Percentiles rank a stretch among this genome's conserved stretches.
phyloP scores from a whole-genome alignment of 1,139 yeast genomes.

The Geotrichum macrosporum region DNA sequence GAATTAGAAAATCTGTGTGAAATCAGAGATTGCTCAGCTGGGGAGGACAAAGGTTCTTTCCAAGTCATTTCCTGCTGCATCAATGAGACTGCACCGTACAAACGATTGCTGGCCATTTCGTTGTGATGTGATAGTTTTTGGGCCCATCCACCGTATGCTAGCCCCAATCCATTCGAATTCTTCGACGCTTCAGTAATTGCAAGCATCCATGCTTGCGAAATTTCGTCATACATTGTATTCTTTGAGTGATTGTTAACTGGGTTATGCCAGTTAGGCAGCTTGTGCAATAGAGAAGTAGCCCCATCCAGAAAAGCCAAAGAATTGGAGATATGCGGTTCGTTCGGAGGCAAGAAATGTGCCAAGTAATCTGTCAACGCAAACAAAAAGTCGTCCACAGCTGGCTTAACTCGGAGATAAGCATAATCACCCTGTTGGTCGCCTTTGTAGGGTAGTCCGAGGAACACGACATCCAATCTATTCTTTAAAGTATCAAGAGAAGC shows the following conservation, averaged over 20 bases:
- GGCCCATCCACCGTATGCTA: slow-evolving; percentile 52
- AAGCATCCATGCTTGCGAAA: slow-evolving; percentile 70
- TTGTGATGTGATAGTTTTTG: slow-evolving; percentile 58
- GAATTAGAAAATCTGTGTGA: not conserved
- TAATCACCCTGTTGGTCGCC: slow-evolving; percentile 75
- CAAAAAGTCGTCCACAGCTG: slow-evolving; percentile 68
- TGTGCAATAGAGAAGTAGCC: slow-evolving; percentile 59
- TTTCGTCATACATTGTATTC: slow-evolving; percentile 71
- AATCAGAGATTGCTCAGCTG: not conserved
- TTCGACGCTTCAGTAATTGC: slow-evolving; percentile 50
- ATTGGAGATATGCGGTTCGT: slow-evolving; percentile 52
- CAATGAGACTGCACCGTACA: slow-evolving; percentile 23
- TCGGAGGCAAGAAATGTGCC: slow-evolving; percentile 73
- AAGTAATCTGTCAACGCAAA: slow-evolving; percentile 76
- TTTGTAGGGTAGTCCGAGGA: slow-evolving; percentile 61
- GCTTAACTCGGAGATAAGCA: slow-evolving; percentile 79
- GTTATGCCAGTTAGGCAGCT: slow-evolving; percentile 68
- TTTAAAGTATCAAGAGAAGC: slow-evolving; percentile 51
- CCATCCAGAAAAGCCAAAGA: slow-evolving; percentile 66
- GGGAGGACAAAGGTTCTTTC: not conserved
- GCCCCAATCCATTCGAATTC: slow-evolving; percentile 31
- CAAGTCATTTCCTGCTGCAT: slow-evolving; percentile 5
- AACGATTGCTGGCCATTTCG: slow-evolving; percentile 46
- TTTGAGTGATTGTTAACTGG: slow-evolving; percentile 70
- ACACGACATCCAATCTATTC: slow-evolving; percentile 46